Conservation (phyloP, 768 basidiomycete species). For the Pisolithus orientalis region DNA sequence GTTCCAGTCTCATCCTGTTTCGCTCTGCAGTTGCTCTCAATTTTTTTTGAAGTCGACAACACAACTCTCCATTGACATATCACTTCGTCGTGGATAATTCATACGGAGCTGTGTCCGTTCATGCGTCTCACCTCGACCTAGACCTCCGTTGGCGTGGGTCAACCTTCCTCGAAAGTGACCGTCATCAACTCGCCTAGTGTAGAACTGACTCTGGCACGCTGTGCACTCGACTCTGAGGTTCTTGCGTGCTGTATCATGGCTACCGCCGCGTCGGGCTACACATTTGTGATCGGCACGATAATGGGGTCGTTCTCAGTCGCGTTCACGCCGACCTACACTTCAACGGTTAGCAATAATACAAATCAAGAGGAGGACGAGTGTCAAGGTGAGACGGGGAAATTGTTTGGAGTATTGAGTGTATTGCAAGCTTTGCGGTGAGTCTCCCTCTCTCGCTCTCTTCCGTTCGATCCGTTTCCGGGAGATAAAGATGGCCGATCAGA, state of each 20-base stretch:
- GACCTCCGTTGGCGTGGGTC: not conserved
- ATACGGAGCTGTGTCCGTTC: constrained; percentile 4
- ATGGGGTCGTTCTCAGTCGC: constrained; percentile 57
- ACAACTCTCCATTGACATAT: constrained; percentile 7
- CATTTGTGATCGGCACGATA: constrained; percentile 47
- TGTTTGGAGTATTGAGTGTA: constrained; percentile 80
- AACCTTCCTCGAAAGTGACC: not conserved
- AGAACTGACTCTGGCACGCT: constrained; percentile 64
- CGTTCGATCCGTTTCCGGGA: not conserved
- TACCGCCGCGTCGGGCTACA: constrained; percentile 36
- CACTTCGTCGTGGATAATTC: constrained; percentile 19
- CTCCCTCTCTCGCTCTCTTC: not conserved
- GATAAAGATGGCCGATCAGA: not conserved
- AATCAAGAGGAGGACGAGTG: constrained; percentile 8
- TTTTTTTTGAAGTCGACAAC: constrained; percentile 40
- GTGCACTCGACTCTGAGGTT: constrained; percentile 54
- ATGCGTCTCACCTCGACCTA: not conserved
- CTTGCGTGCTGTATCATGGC: constrained; percentile 46
- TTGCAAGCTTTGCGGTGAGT: constrained; percentile 59
- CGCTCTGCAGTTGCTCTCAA: constrained; percentile 44
- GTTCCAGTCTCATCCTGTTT: not conserved
- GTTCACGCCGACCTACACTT: constrained; percentile 51
- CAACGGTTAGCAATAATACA: not conserved
- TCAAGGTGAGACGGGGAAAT: constrained; percentile 53
- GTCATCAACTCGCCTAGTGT: constrained; percentile 41